A percentile compares a stretch with the other conserved stretches of the same genome.
Conservation (phyloP, 2,329 filamentous ascomycete species). For the Aspergillus eucalypticola region DNA sequence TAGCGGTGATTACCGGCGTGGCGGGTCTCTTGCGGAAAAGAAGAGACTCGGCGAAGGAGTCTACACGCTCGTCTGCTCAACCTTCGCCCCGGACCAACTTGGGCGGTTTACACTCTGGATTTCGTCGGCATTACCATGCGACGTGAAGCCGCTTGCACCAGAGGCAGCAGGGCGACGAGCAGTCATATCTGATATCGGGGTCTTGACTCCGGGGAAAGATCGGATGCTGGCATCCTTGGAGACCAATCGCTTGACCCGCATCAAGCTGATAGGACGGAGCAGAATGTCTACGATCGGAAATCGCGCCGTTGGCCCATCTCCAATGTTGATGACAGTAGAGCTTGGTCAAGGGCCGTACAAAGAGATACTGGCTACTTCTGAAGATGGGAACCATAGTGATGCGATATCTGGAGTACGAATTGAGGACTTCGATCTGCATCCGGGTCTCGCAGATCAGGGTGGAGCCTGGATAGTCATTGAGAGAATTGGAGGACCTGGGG, state of each 20-base stretch:
- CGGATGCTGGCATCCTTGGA: slow-evolving; percentile 56
- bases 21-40: slow-evolving; percentile 70
- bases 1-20: slow-evolving; percentile 85
- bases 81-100: slow-evolving; percentile 78
- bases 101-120: slow-evolving; percentile 74
- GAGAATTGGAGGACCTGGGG: slow-evolving; percentile 64
- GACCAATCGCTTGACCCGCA: slow-evolving; percentile 59
- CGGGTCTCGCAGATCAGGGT: slow-evolving; percentile 55
- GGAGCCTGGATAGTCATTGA: slow-evolving; percentile 82
- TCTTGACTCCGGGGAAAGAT: slow-evolving; percentile 56
- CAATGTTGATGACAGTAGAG: slow-evolving; percentile 72
- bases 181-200: slow-evolving; percentile 46
- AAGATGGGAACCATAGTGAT: slow-evolving; percentile 75
- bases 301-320: slow-evolving; percentile 44
- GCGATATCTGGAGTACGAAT: slow-evolving; percentile 66
- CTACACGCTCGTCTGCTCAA: slow-evolving; percentile 89
- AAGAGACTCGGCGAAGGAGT: slow-evolving; percentile 64
- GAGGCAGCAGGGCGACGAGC: slow-evolving; percentile 75
- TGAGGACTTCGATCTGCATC: slow-evolving; percentile 72
- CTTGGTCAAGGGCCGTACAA: slow-evolving; percentile 70
- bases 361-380: slow-evolving; percentile 64
- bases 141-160: slow-evolving; percentile 62
- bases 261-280: slow-evolving; percentile 58
- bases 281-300: slow-evolving; percentile 44
- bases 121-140: slow-evolving; percentile 59